These are phyloP conservation scores for Vaccinium myrtillus DNA, from an alignment of 148 eudicot genomes.

Conservation along the genomic window DNA sequence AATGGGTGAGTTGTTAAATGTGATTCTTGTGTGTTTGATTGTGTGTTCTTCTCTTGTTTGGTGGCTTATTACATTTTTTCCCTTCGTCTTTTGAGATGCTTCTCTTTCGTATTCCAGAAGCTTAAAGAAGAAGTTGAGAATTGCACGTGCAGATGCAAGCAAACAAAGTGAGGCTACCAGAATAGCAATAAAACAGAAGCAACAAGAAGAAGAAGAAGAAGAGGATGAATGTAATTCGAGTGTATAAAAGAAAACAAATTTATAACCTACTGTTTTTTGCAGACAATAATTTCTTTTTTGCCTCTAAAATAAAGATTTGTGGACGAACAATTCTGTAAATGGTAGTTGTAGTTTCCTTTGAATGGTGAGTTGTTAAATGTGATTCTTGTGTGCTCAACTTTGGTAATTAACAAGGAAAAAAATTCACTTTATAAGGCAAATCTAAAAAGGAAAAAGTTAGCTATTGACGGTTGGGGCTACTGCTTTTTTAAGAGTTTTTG, in stretches of 20 bases:
- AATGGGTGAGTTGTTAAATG: not conserved
- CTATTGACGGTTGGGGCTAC: too few species aligned
- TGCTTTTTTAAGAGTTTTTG: too few species aligned
- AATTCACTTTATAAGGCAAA: too few species aligned
- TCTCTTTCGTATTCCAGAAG: constrained; percentile 28
- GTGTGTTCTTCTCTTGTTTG: not conserved
- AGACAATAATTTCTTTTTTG: not conserved
- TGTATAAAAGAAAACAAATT: not conserved
- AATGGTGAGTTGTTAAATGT: not conserved
- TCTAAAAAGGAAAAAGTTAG: too few species aligned
- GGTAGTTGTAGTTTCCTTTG: not conserved
- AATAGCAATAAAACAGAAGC: not conserved
- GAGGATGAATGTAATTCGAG: not conserved
- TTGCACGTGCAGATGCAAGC: constrained; percentile 67
- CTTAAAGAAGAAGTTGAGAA: constrained; percentile 43
- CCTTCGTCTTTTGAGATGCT: not conserved
- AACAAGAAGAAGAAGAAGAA: not conserved
- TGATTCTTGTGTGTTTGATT: too few species aligned
- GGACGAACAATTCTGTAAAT: not conserved
- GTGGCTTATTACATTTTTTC: not conserved
- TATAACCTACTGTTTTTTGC: not conserved
- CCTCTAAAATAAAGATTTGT: not conserved
- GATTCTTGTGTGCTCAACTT: too few species aligned
- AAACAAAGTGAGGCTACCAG: not conserved
- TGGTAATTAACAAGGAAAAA: too few species aligned